Evolutionary conservation across 345 rosid genomes (phyloP).

Genomic region (Acer yangbiense): DNA sequence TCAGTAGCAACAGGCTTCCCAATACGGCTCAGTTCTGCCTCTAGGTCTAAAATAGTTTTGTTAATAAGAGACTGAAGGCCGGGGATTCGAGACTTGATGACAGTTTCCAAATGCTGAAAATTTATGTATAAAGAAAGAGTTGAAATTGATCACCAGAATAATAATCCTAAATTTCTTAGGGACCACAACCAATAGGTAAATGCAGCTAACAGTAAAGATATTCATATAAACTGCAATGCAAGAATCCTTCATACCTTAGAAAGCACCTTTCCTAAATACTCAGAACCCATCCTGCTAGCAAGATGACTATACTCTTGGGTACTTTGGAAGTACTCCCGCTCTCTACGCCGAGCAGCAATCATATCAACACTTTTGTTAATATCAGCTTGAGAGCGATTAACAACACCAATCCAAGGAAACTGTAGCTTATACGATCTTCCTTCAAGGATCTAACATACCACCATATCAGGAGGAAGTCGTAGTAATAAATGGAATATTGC

Average conservation of each 20-base stretch:
- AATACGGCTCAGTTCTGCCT: slow-evolving; percentile 80
- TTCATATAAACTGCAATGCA: slow-evolving; percentile 1
- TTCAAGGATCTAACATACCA: slow-evolving; percentile 71
- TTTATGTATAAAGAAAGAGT: slow-evolving; percentile 18
- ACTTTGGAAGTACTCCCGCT: slow-evolving; percentile 73
- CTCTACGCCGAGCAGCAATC: slow-evolving; percentile 97
- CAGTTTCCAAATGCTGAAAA: slow-evolving; percentile 93
- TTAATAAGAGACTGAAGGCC: slow-evolving; percentile 88
- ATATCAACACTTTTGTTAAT: slow-evolving; percentile 95
- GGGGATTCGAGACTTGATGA: slow-evolving; percentile 91
- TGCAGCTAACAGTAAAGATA: not conserved
- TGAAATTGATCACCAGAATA: not conserved
- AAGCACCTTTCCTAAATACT: slow-evolving; percentile 85
- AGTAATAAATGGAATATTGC: slow-evolving; percentile 11
- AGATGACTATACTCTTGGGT: slow-evolving; percentile 76
- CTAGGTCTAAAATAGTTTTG: slow-evolving; percentile 81
- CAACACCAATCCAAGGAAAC: slow-evolving; percentile 96
- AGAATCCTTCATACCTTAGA: slow-evolving; percentile 67
- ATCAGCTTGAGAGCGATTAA: slow-evolving; percentile 98
- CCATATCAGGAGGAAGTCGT: slow-evolving; percentile 19
- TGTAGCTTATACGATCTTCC: slow-evolving; percentile 85
- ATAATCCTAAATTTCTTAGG: not conserved
- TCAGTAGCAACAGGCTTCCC: slow-evolving; percentile 93
- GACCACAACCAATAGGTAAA: not conserved
- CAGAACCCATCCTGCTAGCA: slow-evolving; percentile 85